Evolutionary conservation across 1,139 yeast genomes (phyloP), one percentile per base, ranked within the genome.

Genomic region (Suhomyces bolitotheri): DNA sequence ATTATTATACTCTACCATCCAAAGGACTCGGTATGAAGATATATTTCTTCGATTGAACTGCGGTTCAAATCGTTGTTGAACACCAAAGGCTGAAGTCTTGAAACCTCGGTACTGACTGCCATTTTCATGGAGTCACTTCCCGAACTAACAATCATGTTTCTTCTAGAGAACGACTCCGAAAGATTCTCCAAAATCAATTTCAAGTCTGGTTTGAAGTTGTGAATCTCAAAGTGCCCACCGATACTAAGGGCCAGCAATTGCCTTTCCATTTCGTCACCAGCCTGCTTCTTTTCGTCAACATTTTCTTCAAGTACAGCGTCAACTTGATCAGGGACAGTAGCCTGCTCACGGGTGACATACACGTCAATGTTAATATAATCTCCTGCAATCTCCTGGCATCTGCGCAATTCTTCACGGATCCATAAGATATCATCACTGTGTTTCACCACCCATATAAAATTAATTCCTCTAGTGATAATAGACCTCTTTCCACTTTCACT

Each of bases 21-120:
- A 53, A 76, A 80, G 20, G 71, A 56, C 47, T 80, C 85, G 1
- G 81, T 74, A 45, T 80, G 84, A 30, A 80, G 55, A 45, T 64
- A 77, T 8, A 80, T 62, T 50, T 80, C 85, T 28, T 69, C 71
- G 4, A 68, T 62, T 9, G 62, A 51, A 3, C 50, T 42, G 2
- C 24, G 31, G 34, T 46, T 38, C n/a, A 49, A 26, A 38, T 60
- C 68, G 29, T 52, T 53, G 41, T 63, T 64, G 42, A 68, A 58
- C 3, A 69, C 49, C 31, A 54, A 39, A 2, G 57, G 40, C 43
- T 69, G 74, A 25, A 65, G 48, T 5, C 47, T 41, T 1, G 84
- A 71, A 4, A 68, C 73, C 0, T 64, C 62, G 26, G 58, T 57
- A 16, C 78, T 69, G 14, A 72, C 73, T n/a, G 62, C 61, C 10